Evolutionary conservation across 2,329 filamentous ascomycete genomes (phyloP).

Genomic region (Arthrinium puccinioides): DNA sequence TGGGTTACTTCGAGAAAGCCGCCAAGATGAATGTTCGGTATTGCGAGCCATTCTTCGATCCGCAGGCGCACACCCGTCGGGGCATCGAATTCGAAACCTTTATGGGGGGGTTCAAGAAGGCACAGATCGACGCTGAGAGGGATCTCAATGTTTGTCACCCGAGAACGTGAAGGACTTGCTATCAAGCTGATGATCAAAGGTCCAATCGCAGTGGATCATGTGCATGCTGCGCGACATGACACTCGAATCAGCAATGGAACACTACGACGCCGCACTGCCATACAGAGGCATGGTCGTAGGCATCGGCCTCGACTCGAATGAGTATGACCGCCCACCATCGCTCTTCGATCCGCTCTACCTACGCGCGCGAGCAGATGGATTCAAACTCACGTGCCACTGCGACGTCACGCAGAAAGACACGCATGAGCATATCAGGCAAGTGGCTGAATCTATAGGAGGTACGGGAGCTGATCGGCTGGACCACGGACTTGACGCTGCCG

Average conservation of each 20-base stretch:
- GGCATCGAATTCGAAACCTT: conserved; percentile 4
- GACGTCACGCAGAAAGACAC: conserved; percentile 6
- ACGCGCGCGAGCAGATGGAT: conserved; percentile 5
- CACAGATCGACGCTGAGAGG: neutral
- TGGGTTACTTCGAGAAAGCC: conserved; percentile 5
- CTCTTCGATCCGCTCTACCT: conserved; percentile 6
- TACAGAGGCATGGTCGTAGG: conserved; percentile 4
- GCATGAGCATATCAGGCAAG: conserved; percentile 5
- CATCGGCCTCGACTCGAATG: conserved; percentile 4
- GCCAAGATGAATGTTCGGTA: conserved; percentile 7
- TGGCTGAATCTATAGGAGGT: neutral
- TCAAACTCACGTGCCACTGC: conserved; percentile 7
- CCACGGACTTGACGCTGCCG: conserved; percentile 31
- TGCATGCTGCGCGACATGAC: conserved; percentile 5
- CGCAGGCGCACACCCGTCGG: conserved; percentile 4
- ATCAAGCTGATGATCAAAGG: neutral
- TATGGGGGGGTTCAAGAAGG: conserved; percentile 2
- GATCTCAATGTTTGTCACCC: neutral
- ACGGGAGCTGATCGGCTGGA: conserved; percentile 26
- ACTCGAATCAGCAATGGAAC: neutral
- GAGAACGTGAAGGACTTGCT: too few relatives aligned
- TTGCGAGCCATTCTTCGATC: conserved; percentile 7
- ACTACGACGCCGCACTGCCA: conserved; percentile 1
- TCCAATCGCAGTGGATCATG: conserved; percentile 1
- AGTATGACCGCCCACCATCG: neutral